Evolutionary conservation across 331 rosid species (phyloP).

Genomic region (Acacia concinna): DNA sequence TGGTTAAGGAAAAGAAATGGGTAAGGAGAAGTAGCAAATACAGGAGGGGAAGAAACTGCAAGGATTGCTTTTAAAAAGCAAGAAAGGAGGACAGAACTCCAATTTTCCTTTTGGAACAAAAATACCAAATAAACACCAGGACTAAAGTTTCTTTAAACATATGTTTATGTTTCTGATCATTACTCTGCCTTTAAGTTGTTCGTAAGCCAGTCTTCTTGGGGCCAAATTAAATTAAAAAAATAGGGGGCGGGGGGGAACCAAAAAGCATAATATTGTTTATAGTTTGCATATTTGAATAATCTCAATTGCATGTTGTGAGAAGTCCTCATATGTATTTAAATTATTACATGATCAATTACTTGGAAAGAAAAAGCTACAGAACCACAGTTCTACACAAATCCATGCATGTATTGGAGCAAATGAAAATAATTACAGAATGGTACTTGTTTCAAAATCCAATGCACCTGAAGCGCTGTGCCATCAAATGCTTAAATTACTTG

Average conservation of each 20-base stretch:
- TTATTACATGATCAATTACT: background rate
- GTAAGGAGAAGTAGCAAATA: background rate
- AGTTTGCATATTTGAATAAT: background rate
- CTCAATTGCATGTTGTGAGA: background rate
- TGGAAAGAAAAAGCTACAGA: background rate
- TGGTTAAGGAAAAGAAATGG: background rate
- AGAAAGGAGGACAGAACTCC: background rate
- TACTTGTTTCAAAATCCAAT: background rate
- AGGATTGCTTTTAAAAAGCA: background rate
- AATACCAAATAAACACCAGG: background rate
- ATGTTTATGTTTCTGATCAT: background rate
- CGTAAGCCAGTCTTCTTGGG: background rate
- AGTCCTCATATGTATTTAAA: background rate
- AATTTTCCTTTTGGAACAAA: background rate
- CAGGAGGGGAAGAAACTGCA: background rate
- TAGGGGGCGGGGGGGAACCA: background rate
- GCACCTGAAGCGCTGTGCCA: background rate
- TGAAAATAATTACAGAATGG: background rate
- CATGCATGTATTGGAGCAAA: background rate
- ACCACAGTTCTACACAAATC: background rate
- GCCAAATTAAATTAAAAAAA: background rate
- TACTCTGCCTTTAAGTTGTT: background rate
- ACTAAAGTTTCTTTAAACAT: background rate
- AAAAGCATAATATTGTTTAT: background rate
- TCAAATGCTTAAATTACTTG: slow-evolving; percentile 13